Base-by-base conservation (phyloP, 257 asterid genomes). In the Misopates orontium region DNA sequence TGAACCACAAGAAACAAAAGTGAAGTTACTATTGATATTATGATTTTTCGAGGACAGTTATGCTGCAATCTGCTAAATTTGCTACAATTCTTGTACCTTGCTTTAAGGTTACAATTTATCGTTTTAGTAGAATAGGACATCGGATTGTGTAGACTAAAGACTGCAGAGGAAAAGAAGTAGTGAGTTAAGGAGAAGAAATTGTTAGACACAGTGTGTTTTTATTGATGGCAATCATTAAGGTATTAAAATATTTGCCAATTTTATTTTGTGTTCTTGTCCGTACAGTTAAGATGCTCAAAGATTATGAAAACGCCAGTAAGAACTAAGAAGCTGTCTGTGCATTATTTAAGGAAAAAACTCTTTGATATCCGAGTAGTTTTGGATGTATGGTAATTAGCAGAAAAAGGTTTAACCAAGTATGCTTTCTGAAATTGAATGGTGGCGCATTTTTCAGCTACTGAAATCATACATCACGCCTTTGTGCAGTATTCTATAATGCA, bases 1-100 rank as follows among this genome's bases (percentile, higher is more conserved):
- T 86, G 80, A 80, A 19, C 20, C 52, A 14, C 32, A 54, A 71
- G 41, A 49, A 67, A 20, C 23, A 32, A 14, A 45, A 55, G n/a
- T 14, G 17, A 19, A 56, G 54, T 28, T 0, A 8, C 47, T 25
- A 47, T 44, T 31, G 18, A 19, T 17, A 10, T 22, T 48, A 4
- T n/a, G 40, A 36, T 59, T 23, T 28, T 28, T 47, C 18, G 32
- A 20, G 31, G 8, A 40, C 51, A 60, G 12, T 60, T 60, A 19
- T 50, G 22, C 19, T 18, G n/a, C 49, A 60, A 53, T 31, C 32
- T 40, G 5, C 39, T 60, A 25, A 13, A 28, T 14, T 53, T 53
- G 51, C 51, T 1, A 45, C 18, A 13, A 45, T 42, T 45, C 18
- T n/a, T 45, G 1, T 2, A 45, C 18, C 18, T 45, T 45, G 23